phyloP scores from a whole-genome alignment of 192 early-diverging fungal species.

The Podila minutissima region DNA sequence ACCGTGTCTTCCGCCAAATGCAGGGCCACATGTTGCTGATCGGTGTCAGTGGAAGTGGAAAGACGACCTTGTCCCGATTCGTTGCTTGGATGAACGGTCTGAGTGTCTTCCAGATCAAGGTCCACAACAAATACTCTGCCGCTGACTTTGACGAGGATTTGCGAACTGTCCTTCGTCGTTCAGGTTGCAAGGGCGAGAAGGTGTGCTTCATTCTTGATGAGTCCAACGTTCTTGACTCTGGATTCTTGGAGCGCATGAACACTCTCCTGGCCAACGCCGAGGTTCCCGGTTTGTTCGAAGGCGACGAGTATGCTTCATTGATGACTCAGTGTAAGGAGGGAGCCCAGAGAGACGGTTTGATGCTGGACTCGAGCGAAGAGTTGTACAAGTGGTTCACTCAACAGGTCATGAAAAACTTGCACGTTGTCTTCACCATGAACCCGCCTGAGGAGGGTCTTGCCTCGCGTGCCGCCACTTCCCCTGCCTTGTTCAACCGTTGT shows the following conservation, averaged over 20 bases:
- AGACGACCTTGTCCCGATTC: constrained; percentile 97
- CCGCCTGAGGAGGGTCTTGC: constrained; percentile 94
- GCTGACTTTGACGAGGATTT: constrained; percentile 99
- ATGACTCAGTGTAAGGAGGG: constrained; percentile 97
- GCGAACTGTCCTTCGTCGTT: constrained; percentile 84
- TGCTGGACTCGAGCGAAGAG: constrained; percentile 95
- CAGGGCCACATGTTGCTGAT: constrained; percentile 99
- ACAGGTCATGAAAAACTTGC: constrained; percentile 96
- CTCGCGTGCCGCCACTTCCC: constrained; percentile 94
- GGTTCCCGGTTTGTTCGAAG: constrained; percentile 98
- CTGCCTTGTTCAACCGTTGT: constrained; percentile 99
- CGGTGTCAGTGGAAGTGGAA: constrained; percentile 96
- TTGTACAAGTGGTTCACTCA: constrained; percentile 98
- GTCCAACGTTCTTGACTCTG: constrained; percentile 95
- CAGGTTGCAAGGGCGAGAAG: constrained; percentile 98
- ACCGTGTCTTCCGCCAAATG: constrained; percentile 97
- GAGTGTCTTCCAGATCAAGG: constrained; percentile 95
- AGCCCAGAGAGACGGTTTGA: constrained; percentile 89
- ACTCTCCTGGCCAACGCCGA: constrained; percentile 98
- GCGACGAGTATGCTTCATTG: constrained; percentile 94
- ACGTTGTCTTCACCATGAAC: constrained; percentile 99
- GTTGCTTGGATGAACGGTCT: constrained; percentile 99
- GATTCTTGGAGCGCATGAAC: constrained; percentile 99
- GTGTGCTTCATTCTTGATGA: constrained; percentile 99
- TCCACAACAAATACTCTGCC: constrained; percentile 96